Evolutionary conservation across 352 stramenopile genomes (phyloP).

Genomic region (Pythium catenulatum): DNA sequence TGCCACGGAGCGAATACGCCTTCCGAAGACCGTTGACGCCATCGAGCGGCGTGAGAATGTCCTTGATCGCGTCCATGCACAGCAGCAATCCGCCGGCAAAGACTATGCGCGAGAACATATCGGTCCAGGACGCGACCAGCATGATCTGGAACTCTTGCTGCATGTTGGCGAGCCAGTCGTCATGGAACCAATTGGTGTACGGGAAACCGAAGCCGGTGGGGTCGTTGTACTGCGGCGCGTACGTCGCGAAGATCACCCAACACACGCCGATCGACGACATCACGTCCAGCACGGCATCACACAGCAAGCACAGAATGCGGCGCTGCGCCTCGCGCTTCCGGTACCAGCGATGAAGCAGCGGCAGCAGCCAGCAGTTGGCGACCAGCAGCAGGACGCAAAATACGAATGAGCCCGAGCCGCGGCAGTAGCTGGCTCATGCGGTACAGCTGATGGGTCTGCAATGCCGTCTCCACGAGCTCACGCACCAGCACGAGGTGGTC

Average conservation of each 20-base stretch:
- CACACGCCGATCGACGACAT: slow-evolving; percentile 26
- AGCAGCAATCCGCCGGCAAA: slow-evolving; percentile 23
- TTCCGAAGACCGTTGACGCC: too few relatives aligned
- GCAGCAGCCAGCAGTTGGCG: slow-evolving; percentile 26
- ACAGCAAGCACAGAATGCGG: slow-evolving; percentile 1
- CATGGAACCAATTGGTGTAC: slow-evolving; percentile 30
- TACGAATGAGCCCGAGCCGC: slow-evolving; percentile 44
- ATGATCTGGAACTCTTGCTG: slow-evolving; percentile 47
- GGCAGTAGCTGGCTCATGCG: slow-evolving; percentile 2
- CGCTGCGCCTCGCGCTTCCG: neutral
- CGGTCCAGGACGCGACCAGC: slow-evolving; percentile 13
- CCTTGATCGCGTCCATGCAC: slow-evolving; percentile 38
- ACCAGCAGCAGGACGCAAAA: slow-evolving; percentile 24
- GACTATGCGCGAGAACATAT: slow-evolving; percentile 15
- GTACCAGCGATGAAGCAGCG: neutral
- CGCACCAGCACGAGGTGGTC: slow-evolving; percentile 3
- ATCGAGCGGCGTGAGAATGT: neutral
- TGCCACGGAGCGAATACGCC: too few relatives aligned
- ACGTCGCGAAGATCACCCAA: slow-evolving; percentile 8
- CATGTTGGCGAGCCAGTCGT: slow-evolving; percentile 25
- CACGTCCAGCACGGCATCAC: slow-evolving; percentile 41
- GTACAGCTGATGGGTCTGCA: slow-evolving; percentile 20
- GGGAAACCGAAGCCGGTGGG: slow-evolving; percentile 21
- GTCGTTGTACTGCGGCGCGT: slow-evolving; percentile 33
- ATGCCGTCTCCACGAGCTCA: slow-evolving; percentile 5